Conservation (phyloP, 2,329 filamentous ascomycete genomes). For the Cryphonectria radicalis region DNA sequence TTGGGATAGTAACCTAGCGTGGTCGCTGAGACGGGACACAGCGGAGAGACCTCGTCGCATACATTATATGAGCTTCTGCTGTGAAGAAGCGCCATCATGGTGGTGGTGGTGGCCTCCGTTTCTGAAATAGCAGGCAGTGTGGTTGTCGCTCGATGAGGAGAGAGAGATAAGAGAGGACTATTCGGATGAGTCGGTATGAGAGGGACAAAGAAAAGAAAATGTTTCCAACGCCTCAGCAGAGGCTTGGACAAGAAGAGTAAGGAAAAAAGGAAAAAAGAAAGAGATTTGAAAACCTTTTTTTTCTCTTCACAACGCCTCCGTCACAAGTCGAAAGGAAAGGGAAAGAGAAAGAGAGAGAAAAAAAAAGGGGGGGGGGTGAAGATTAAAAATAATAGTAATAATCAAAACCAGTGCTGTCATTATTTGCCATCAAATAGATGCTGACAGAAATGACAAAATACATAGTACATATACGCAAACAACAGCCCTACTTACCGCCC, state of each 20-base stretch:
- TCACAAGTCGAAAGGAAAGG: not conserved
- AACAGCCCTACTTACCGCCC: not conserved
- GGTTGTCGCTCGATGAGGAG: not conserved
- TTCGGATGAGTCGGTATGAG: not conserved
- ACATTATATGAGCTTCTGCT: conserved; percentile 34
- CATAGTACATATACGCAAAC: not conserved
- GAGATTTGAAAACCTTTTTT: not conserved
- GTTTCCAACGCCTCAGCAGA: not conserved
- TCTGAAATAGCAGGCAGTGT: not conserved
- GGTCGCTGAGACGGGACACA: conserved; percentile 56
- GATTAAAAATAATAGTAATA: not conserved
- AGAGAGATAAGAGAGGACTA: not conserved
- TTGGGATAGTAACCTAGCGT: conserved; percentile 62
- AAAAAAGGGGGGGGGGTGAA: not conserved
- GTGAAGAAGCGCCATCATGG: not conserved
- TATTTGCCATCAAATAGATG: not conserved
- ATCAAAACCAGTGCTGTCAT: not conserved
- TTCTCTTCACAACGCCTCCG: not conserved
- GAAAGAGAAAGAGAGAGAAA: not conserved
- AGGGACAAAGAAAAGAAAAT: not conserved
- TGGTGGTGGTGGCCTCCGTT: not conserved
- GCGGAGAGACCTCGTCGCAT: conserved; percentile 45
- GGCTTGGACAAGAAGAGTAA: not conserved
- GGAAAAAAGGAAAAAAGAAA: not conserved
- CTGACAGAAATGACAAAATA: not conserved